These are phyloP conservation scores for Pleurotus pulmonarius DNA, from an alignment of 768 basidiomycete genomes.

Conservation along the genomic window DNA sequence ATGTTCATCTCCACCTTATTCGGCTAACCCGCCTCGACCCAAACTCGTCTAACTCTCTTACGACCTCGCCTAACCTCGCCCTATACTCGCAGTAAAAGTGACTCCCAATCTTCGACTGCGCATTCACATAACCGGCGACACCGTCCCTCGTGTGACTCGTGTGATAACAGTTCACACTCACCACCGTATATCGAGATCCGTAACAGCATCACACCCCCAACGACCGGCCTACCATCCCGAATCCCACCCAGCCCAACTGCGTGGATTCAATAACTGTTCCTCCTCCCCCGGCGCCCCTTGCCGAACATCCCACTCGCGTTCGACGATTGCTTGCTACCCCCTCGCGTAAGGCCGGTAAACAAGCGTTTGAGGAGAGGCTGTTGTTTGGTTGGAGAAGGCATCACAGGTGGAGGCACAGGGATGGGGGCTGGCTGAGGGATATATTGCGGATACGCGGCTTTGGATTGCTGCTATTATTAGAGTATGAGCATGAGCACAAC, in stretches of 20 bases:
- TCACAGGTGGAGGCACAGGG: neutral
- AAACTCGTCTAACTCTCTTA: no score
- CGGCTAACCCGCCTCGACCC: no score
- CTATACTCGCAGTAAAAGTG: no score
- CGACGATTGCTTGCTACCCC: constrained; percentile 1
- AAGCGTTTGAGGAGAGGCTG: constrained; percentile 2
- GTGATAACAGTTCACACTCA: no score
- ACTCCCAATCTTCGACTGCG: no score
- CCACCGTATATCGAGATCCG: no score
- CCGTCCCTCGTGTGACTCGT: no score
- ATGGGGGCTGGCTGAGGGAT: constrained; percentile 1
- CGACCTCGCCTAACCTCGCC: no score
- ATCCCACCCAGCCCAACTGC: neutral
- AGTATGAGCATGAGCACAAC: neutral
- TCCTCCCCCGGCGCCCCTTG: constrained; percentile 4
- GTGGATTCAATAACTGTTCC: constrained; percentile 2
- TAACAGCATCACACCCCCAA: no score
- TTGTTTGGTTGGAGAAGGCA: constrained; percentile 4
- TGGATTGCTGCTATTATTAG: neutral
- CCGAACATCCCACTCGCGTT: constrained; percentile 5
- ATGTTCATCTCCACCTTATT: no score
- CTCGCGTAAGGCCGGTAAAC: constrained; percentile 6
- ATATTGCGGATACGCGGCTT: neutral
- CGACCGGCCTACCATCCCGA: no score
- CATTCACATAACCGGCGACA: no score